Evolutionary conservation across 169 alveolate genomes (phyloP).

Genomic region (Toxoplasma gondii): DNA sequence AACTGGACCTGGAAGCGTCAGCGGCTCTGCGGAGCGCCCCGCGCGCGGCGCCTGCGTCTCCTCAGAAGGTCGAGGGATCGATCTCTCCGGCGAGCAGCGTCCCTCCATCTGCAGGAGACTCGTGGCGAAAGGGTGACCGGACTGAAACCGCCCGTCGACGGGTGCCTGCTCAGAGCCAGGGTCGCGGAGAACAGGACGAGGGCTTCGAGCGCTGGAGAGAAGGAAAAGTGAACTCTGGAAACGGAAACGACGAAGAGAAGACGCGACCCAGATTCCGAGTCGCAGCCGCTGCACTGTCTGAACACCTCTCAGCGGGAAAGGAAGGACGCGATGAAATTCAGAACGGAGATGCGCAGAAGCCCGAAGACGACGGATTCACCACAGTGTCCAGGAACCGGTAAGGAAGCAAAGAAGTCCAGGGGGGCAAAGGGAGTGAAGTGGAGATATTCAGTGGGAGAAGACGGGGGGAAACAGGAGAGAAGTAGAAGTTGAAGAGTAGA

Average conservation of each 20-base stretch:
- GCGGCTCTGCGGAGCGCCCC: background rate
- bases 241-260: background rate
- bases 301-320: background rate
- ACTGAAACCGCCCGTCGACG: background rate
- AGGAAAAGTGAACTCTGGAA: background rate
- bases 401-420: background rate
- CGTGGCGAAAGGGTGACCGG: background rate
- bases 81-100: background rate
- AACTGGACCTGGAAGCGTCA: background rate
- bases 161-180: background rate
- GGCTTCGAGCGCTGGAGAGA: background rate
- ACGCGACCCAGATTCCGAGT: background rate
- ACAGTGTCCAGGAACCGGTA: conserved; percentile 8
- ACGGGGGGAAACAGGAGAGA: too few species aligned
- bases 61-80: background rate
- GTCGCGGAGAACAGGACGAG: background rate
- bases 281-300: conserved; percentile 11
- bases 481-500: too few species aligned
- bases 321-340: background rate
- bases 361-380: conserved; percentile 10
- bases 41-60: background rate
- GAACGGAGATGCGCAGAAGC: background rate
- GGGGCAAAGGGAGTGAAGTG: too few species aligned
- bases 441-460: too few species aligned
- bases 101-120: background rate